These are phyloP conservation scores for Gossypium rotundifolium DNA, from an alignment of 345 rosid genomes.

Conservation along the genomic window DNA sequence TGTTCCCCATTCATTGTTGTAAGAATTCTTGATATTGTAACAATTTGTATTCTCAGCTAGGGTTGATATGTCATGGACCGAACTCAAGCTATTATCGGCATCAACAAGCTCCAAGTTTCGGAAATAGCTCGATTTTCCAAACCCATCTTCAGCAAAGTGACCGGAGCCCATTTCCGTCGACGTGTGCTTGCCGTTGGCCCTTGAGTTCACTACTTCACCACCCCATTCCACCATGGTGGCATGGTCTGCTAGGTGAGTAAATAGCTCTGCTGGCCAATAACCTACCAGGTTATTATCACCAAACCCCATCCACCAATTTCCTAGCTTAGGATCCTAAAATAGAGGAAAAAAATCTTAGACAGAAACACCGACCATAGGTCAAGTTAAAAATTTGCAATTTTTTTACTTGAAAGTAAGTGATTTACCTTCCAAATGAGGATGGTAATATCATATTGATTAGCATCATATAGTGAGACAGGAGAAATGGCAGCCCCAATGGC, in stretches of 20 bases:
- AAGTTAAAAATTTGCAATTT: not conserved
- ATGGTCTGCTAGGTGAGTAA: slow-evolving; percentile 78
- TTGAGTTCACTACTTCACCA: slow-evolving; percentile 88
- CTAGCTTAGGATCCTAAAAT: slow-evolving; percentile 71
- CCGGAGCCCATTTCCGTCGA: slow-evolving; percentile 98
- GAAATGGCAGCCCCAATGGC: slow-evolving; percentile 99
- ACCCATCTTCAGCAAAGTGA: slow-evolving; percentile 81
- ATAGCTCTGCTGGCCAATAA: slow-evolving; percentile 99
- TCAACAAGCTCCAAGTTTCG: slow-evolving; percentile 86
- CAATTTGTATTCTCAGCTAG: slow-evolving; percentile 91
- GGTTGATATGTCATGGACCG: slow-evolving; percentile 54
- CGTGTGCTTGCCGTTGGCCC: slow-evolving; percentile 81
- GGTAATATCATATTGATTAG: slow-evolving; percentile 76
- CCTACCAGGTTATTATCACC: slow-evolving; percentile 83
- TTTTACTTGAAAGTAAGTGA: not conserved
- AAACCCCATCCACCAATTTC: slow-evolving; percentile 98
- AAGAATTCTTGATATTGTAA: slow-evolving; percentile 69
- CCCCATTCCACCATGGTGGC: slow-evolving; percentile 99
- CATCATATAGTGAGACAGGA: slow-evolving; percentile 59
- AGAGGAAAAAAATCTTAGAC: not conserved
- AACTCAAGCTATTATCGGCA: slow-evolving; percentile 73
- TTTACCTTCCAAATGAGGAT: slow-evolving; percentile 96
- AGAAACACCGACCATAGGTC: no score
- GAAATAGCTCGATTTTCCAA: slow-evolving; percentile 78
- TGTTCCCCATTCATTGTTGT: slow-evolving; percentile 84